Evolutionary conservation across 306 rosid genomes (phyloP).

Genomic region (Corylus avellana): DNA sequence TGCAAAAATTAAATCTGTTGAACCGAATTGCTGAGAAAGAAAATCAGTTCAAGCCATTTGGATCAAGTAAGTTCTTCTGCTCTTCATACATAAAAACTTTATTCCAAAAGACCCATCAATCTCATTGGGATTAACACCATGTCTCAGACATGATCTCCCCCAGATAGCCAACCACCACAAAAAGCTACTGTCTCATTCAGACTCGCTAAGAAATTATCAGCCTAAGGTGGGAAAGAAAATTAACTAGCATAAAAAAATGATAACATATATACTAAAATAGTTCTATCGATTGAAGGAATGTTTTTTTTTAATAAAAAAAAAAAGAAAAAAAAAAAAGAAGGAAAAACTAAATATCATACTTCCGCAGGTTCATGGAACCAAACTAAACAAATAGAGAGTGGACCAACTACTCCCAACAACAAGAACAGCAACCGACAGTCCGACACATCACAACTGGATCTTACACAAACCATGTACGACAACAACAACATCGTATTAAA

Average conservation of each 20-base stretch:
- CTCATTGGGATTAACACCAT: not conserved
- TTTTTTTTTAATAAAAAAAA: too few relatives aligned
- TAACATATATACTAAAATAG: not conserved
- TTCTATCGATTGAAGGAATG: not conserved
- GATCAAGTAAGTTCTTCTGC: not conserved
- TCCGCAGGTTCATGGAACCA: not conserved
- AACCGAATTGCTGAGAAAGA: not conserved
- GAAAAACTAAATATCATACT: not conserved
- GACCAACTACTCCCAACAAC: not conserved
- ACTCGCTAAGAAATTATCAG: not conserved
- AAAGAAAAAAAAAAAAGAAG: too few relatives aligned
- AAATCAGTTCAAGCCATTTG: not conserved
- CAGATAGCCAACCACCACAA: not conserved
- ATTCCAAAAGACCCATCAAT: not conserved
- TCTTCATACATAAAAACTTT: constrained; percentile 1
- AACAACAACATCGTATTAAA: not conserved
- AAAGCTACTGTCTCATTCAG: not conserved
- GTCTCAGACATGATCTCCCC: not conserved
- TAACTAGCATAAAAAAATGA: not conserved
- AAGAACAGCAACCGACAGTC: not conserved
- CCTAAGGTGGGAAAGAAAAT: not conserved
- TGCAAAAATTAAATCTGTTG: not conserved
- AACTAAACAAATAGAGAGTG: not conserved
- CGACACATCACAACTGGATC: not conserved
- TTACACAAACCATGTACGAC: not conserved